Percentiles rank a stretch among this genome's conserved stretches.
phyloP scores from a whole-genome alignment of 2,329 filamentous ascomycete species.

The Rhinocladiella mackenziei region DNA sequence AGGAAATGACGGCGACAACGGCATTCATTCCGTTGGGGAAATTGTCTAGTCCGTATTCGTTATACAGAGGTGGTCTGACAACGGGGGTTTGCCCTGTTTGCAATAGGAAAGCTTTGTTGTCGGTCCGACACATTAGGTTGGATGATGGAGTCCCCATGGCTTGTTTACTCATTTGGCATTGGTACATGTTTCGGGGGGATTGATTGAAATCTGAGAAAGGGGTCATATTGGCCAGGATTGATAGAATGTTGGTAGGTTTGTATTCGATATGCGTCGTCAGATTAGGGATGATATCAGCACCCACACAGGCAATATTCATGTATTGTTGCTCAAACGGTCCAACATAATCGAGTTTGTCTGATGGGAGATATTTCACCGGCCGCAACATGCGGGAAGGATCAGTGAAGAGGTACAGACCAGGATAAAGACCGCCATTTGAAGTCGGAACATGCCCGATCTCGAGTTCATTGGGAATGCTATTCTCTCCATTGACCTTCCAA shows the following conservation, averaged over 20 bases:
- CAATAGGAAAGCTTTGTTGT: constrained; percentile 93
- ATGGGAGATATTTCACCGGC: constrained; percentile 84
- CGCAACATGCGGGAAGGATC: constrained; percentile 80
- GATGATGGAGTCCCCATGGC: constrained; percentile 96
- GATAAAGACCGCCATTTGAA: constrained; percentile 89
- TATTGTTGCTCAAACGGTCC: constrained; percentile 95
- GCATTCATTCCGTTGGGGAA: constrained; percentile 96
- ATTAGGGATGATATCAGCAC: constrained; percentile 79
- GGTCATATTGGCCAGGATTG: constrained; percentile 96
- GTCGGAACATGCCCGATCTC: constrained; percentile 90
- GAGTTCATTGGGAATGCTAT: constrained; percentile 74
- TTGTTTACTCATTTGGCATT: constrained; percentile 99
- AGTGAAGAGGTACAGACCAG: constrained; percentile 90
- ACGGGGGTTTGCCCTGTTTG: constrained; percentile 96
- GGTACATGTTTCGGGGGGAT: constrained; percentile 98
- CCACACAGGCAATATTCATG: constrained; percentile 94
- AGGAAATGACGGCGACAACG: constrained; percentile 95
- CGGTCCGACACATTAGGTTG: constrained; percentile 77
- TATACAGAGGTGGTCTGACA: constrained; percentile 86
- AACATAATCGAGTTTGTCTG: constrained; percentile 81
- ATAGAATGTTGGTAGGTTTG: constrained; percentile 92
- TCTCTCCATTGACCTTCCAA: constrained; percentile 89
- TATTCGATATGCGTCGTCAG: constrained; percentile 91
- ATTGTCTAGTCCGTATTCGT: constrained; percentile 94
- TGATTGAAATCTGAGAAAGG: constrained; percentile 99